Percentiles rank a stretch among this genome's conserved stretches.
These are phyloP conservation scores for Fusarium protoensiforme DNA, from an alignment of 2,329 filamentous ascomycete genomes.

Conservation along the genomic window DNA sequence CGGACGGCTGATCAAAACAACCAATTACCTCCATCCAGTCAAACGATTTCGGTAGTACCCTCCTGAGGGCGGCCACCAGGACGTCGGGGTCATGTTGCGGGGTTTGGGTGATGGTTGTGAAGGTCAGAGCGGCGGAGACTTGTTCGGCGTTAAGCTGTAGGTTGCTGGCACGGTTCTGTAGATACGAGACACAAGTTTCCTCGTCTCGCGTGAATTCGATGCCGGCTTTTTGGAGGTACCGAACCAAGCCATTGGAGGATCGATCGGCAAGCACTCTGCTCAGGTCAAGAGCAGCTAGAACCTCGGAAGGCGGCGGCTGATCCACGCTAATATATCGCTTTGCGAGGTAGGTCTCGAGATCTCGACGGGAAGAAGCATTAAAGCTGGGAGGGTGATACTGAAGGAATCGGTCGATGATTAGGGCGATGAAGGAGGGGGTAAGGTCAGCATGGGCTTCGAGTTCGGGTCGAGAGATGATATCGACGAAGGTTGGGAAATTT, in stretches of 20 bases:
- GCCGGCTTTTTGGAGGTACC: constrained; percentile 79
- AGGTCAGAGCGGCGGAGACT: constrained; percentile 82
- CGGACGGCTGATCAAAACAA: constrained; percentile 81
- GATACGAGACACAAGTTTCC: constrained; percentile 69
- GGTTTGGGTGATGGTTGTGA: constrained; percentile 68
- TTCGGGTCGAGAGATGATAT: constrained; percentile 75
- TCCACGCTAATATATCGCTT: constrained; percentile 75
- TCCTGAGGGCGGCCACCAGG: constrained; percentile 71
- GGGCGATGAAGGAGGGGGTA: constrained; percentile 75
- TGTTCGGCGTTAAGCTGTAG: constrained; percentile 82
- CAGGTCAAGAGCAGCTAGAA: constrained; percentile 77
- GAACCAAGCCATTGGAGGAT: constrained; percentile 67
- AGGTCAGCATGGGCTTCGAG: constrained; percentile 74
- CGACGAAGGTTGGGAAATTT: constrained; percentile 81
- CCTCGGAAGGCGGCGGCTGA: constrained; percentile 73
- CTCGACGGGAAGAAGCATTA: constrained; percentile 77
- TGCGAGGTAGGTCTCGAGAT: constrained; percentile 73
- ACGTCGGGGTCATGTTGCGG: constrained; percentile 63
- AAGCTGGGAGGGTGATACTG: constrained; percentile 89
- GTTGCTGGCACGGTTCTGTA: constrained; percentile 63
- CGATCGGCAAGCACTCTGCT: constrained; percentile 72
- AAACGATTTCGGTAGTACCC: constrained; percentile 73
- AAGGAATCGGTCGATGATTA: constrained; percentile 86
- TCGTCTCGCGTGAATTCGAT: constrained; percentile 79
- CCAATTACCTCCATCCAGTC: constrained; percentile 77